Percentiles rank a stretch among this genome's conserved stretches.
Conservation (phyloP, 106 monocot species). For the Vanilla planifolia region DNA sequence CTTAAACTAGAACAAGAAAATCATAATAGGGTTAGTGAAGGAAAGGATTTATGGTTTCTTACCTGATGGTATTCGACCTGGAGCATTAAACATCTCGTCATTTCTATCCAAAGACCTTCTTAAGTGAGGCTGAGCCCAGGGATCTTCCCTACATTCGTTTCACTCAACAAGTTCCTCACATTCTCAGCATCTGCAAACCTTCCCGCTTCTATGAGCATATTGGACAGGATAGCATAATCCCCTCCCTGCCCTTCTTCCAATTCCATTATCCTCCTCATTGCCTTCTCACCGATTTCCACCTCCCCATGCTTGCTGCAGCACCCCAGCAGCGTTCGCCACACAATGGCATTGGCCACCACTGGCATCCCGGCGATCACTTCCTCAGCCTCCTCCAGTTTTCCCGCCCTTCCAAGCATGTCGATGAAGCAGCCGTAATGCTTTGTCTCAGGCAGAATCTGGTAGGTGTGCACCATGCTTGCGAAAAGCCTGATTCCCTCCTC, state of each 20-base stretch:
- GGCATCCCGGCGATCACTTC: conserved; percentile 34
- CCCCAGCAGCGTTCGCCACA: conserved; percentile 65
- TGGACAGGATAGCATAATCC: conserved; percentile 60
- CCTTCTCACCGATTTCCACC: conserved; percentile 54
- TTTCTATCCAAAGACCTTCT: too few relatives aligned
- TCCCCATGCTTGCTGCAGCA: conserved; percentile 53
- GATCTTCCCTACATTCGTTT: conserved; percentile 47
- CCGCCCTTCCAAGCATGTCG: conserved; percentile 62
- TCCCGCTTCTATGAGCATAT: conserved; percentile 37
- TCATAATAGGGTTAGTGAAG: too few relatives aligned
- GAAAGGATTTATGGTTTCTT: too few relatives aligned
- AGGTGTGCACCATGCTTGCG: conserved; percentile 27
- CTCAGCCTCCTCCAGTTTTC: conserved; percentile 54
- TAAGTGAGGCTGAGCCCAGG: conserved; percentile 36
- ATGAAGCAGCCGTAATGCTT: conserved; percentile 70
- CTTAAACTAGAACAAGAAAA: too few relatives aligned
- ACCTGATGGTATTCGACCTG: too few relatives aligned
- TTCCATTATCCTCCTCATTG: conserved; percentile 43
- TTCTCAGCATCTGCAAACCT: conserved; percentile 58
- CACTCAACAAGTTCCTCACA: conserved; percentile 44
- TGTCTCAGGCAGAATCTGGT: conserved; percentile 31
- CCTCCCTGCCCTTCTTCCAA: conserved; percentile 44
- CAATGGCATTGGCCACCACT: conserved; percentile 26
- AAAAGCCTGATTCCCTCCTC: conserved; percentile 54
- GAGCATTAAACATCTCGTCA: too few relatives aligned